Evolutionary conservation across 805 yeast species (phyloP).

Genomic region (Candida pseudoglaebosa): DNA sequence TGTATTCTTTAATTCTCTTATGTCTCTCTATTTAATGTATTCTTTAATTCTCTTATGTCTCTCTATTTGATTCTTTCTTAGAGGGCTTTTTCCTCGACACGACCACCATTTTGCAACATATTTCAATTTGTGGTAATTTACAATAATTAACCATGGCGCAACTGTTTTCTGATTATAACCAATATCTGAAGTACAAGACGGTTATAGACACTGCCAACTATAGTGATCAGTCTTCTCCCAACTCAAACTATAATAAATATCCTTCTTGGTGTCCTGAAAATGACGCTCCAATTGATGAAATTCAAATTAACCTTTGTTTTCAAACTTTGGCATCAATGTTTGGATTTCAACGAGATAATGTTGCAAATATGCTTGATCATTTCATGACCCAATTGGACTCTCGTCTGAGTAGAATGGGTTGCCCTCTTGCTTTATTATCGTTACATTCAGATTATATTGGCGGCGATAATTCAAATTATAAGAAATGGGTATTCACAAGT

Average conservation of each 20-base stretch:
- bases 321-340: constrained; percentile 54
- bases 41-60: no score
- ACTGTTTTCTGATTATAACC: constrained; percentile 5
- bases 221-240: no score
- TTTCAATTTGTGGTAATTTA: neutral
- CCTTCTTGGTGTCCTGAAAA: constrained; percentile 24
- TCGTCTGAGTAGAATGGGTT: constrained; percentile 73
- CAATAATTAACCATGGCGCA: constrained; percentile 1
- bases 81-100: no score
- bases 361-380: constrained; percentile 76
- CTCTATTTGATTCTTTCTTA: no score
- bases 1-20: no score
- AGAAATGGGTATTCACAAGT: constrained; percentile 91
- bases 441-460: constrained; percentile 91
- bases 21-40: no score
- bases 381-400: constrained; percentile 81
- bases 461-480: constrained; percentile 80
- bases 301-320: constrained; percentile 61
- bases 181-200: constrained; percentile 4
- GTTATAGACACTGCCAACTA: constrained; percentile 5
- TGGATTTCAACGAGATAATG: constrained; percentile 82
- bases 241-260: constrained; percentile 5
- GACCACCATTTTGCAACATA: neutral
- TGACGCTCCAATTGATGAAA: constrained; percentile 23
- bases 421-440: constrained; percentile 65